Percentiles rank a stretch among this genome's conserved stretches.
phyloP scores from a whole-genome alignment of 2,329 filamentous ascomycete genomes.

The Chrysoporthe deuterocubensis region DNA sequence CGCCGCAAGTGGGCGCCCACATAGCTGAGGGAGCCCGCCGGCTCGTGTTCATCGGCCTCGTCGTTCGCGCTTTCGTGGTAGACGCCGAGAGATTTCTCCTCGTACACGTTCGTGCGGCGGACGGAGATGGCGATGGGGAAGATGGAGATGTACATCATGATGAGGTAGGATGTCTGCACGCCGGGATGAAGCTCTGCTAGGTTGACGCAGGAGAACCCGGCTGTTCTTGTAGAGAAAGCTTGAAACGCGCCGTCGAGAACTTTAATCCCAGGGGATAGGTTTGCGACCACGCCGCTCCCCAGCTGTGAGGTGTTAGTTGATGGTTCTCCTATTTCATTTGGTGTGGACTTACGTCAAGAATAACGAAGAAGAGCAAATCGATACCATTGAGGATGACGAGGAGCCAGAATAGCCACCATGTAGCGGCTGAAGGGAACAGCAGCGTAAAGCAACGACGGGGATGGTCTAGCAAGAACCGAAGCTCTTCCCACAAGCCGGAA shows the following conservation, averaged over 20 bases:
- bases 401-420: constrained; percentile 94
- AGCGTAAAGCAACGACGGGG: constrained; percentile 95
- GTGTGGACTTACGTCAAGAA: constrained; percentile 74
- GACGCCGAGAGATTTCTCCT: constrained; percentile 83
- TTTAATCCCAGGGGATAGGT: constrained; percentile 72
- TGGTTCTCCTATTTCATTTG: too few species aligned
- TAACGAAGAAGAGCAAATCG: constrained; percentile 88
- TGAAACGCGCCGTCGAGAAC: constrained; percentile 90
- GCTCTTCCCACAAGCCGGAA: constrained; percentile 83
- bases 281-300: constrained; percentile 69
- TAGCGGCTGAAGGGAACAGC: constrained; percentile 85
- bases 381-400: constrained; percentile 80
- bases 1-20: constrained; percentile 89
- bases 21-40: constrained; percentile 72
- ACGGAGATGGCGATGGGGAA: constrained; percentile 96
- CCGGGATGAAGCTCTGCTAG: constrained; percentile 81
- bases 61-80: constrained; percentile 55
- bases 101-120: constrained; percentile 93
- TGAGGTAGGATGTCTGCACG: constrained; percentile 89
- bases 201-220: constrained; percentile 84
- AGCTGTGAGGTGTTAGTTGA: constrained; percentile 54
- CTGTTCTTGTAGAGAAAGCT: constrained; percentile 85
- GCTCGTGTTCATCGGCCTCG: constrained; percentile 53
- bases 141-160: constrained; percentile 99
- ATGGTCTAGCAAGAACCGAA: constrained; percentile 89